Percentiles rank a stretch among this genome's conserved stretches.
phyloP scores from a whole-genome alignment of 768 basidiomycete genomes.

The Suillus alpinus region DNA sequence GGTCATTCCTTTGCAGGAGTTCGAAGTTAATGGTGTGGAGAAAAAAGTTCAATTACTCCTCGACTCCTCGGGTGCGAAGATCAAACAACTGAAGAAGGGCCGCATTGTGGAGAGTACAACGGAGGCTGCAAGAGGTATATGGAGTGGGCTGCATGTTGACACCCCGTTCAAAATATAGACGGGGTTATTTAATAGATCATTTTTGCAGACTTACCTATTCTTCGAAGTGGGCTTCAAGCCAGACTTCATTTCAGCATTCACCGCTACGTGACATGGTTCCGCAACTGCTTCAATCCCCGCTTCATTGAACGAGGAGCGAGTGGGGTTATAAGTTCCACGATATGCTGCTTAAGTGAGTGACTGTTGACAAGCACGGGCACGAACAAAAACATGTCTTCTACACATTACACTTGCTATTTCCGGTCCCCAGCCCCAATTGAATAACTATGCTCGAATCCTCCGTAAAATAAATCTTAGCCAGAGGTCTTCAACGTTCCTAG shows the following conservation, averaged over 20 bases:
- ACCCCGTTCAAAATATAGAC: slow-evolving; percentile 54
- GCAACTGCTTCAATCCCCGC: neutral
- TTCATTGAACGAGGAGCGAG: neutral
- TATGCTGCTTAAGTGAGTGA: neutral
- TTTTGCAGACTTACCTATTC: too few species aligned
- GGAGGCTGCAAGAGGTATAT: slow-evolving; percentile 82
- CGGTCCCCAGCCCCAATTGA: too few species aligned
- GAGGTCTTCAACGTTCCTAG: neutral
- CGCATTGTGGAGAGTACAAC: slow-evolving; percentile 73
- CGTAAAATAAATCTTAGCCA: too few species aligned
- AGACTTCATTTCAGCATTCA: neutral
- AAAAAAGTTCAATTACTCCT: slow-evolving; percentile 81
- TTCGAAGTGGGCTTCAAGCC: too few species aligned
- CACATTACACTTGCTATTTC: too few species aligned
- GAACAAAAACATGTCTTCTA: too few species aligned
- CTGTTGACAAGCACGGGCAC: neutral
- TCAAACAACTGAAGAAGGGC: slow-evolving; percentile 67
- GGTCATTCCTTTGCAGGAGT: slow-evolving; percentile 75
- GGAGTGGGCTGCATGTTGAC: slow-evolving; percentile 84
- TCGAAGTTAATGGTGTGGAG: slow-evolving; percentile 71
- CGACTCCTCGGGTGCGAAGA: slow-evolving; percentile 85
- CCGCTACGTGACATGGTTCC: neutral
- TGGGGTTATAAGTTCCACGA: neutral
- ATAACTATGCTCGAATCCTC: too few species aligned
- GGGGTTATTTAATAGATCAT: slow-evolving; percentile 3